Evolutionary conservation across 2,329 filamentous ascomycete genomes (phyloP), one percentile per base, ranked within the genome.

Genomic region (Aspergillus tamarii): DNA sequence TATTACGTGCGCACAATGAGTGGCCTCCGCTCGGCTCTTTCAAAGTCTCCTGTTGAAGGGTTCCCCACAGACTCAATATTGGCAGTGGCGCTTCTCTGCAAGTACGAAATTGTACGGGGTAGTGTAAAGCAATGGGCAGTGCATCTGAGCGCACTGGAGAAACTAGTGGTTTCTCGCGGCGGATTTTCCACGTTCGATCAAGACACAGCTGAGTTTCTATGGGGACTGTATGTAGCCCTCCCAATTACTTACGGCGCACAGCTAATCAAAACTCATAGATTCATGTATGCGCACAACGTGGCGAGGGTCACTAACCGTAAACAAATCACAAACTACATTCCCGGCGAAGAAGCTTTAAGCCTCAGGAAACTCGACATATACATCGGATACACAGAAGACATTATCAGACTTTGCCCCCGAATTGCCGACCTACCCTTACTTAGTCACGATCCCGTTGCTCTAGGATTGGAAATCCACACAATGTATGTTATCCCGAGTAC

Each of bases 101-200:
- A 78, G 59, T 78, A 77, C 53, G 77, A 78, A 57, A 70, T 78
- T 36, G 73, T 78, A 3, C 75, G 76, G 16, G 77, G 77, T 16
- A 78, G 76, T 46, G 75, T 78, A 9, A 75, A 74, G 52, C 77
- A 78, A 57, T 78, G 77, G 77, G 69, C 71, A 19, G 70, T 76
- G n/a, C 77, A 78, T 61, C 62, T 78, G 45, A 69, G 75, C 39
- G 77, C 76, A 14, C 63, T 78, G 39, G 74, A 77, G 53, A 73
- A 68, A 45, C 60, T 78, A 16, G 69, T 78, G 7, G 64, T 71
- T 32, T 75, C 74, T 14, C 72, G 74, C 8, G 77, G 77, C 12
- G 77, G 76, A 6, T 68, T 76, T 45, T 63, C 50, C 7, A 65
- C 70, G 19, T 70, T 78, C 57, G 66, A 76, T 61, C 67, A 62